These are phyloP conservation scores for Penicillium parvum DNA, from an alignment of 495 filamentous ascomycete species.

Conservation along the genomic window DNA sequence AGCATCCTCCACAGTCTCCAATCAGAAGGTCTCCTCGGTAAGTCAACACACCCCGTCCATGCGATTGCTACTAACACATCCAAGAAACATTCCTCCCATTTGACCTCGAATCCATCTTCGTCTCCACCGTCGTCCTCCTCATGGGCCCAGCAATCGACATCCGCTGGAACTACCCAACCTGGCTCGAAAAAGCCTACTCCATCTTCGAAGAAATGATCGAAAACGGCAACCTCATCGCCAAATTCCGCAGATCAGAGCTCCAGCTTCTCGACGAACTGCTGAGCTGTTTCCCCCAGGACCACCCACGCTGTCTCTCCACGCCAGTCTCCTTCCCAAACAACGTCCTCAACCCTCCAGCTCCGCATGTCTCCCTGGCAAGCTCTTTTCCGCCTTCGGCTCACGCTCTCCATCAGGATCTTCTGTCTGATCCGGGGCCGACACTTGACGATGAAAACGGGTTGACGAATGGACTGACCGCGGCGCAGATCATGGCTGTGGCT, in stretches of 20 bases:
- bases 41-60: not conserved
- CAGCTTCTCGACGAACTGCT: conserved; percentile 34
- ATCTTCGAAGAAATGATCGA: conserved; percentile 43
- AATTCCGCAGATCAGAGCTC: conserved; percentile 34
- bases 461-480: conserved; percentile 25
- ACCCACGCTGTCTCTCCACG: conserved; percentile 10
- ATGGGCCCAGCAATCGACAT: conserved; percentile 32
- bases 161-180: conserved; percentile 22
- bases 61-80: too few species aligned
- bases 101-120: conserved; percentile 40
- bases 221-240: conserved; percentile 36
- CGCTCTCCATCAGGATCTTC: conserved; percentile 11
- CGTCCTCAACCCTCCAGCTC: conserved; percentile 3
- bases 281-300: conserved; percentile 22
- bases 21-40: conserved; percentile 39
- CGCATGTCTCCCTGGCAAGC: conserved; percentile 5
- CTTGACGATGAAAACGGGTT: conserved; percentile 15
- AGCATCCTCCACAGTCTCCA: conserved; percentile 36
- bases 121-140: conserved; percentile 35
- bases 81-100: conserved; percentile 46
- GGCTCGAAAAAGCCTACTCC: conserved; percentile 31
- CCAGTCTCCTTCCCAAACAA: conserved; percentile 15
- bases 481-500: conserved; percentile 37
- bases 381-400: conserved; percentile 13
- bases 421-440: conserved; percentile 8